These are phyloP conservation scores for Penicillium riverlandense DNA, from an alignment of 495 filamentous ascomycete genomes.

Conservation along the genomic window DNA sequence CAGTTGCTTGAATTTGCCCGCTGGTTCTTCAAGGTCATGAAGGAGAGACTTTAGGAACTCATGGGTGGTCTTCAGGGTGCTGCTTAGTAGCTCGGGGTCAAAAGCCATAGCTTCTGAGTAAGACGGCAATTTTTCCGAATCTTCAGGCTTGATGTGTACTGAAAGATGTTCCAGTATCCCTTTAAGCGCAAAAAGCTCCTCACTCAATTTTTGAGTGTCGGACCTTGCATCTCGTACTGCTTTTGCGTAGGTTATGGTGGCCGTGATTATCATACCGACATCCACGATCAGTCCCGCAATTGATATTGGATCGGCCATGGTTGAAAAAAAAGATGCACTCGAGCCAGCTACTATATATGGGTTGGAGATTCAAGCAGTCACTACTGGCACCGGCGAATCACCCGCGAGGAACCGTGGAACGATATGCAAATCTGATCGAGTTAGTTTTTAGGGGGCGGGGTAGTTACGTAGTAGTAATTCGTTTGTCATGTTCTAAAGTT, in stretches of 20 bases:
- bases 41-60: slow-evolving; percentile 11
- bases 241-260: slow-evolving; percentile 13
- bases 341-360: too few species aligned
- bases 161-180: slow-evolving; percentile 15
- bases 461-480: too few species aligned
- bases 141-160: neutral
- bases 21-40: slow-evolving; percentile 6
- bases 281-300: slow-evolving; percentile 11
- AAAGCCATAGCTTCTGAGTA: neutral
- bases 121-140: neutral
- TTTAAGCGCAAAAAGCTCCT: slow-evolving; percentile 15
- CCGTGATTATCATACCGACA: slow-evolving; percentile 6
- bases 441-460: too few species aligned
- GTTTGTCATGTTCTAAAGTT: too few species aligned
- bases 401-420: too few species aligned
- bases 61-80: slow-evolving; percentile 9
- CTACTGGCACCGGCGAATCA: too few species aligned
- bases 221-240: slow-evolving; percentile 8
- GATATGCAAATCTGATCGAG: too few species aligned
- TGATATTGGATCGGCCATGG: slow-evolving; percentile 13
- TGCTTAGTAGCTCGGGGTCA: slow-evolving; percentile 4
- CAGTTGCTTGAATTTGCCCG: slow-evolving; percentile 7
- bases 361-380: too few species aligned
- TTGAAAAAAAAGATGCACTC: neutral
- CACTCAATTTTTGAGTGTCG: slow-evolving; percentile 13